Conservation (phyloP, 306 rosid genomes). For the Cucurbita argyrosperma region DNA sequence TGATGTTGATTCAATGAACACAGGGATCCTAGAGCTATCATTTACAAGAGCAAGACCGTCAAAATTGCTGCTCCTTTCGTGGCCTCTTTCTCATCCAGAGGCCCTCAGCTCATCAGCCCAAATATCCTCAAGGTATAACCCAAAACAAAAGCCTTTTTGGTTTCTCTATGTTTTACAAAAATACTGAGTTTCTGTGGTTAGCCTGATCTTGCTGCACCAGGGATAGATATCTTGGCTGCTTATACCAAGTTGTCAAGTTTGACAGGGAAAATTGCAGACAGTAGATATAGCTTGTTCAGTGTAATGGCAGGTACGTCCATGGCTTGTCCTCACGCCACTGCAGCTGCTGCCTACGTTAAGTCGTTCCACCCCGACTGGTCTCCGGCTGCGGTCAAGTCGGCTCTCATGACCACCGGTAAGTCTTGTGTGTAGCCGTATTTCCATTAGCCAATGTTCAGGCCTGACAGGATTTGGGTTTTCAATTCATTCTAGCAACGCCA, state of each 20-base stretch:
- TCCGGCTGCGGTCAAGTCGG: slow-evolving; percentile 86
- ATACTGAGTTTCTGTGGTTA: slow-evolving; percentile 5
- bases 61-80: slow-evolving; percentile 43
- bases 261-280: slow-evolving; percentile 18
- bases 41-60: slow-evolving; percentile 28
- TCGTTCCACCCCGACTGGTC: slow-evolving; percentile 85
- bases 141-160: neutral
- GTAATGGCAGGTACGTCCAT: slow-evolving; percentile 78
- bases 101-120: slow-evolving; percentile 41
- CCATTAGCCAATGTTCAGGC: neutral
- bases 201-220: slow-evolving; percentile 86
- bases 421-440: neutral
- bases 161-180: neutral
- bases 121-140: slow-evolving; percentile 48
- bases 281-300: slow-evolving; percentile 32
- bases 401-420: slow-evolving; percentile 86
- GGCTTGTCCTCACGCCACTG: slow-evolving; percentile 76
- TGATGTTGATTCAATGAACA: neutral
- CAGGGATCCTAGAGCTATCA: slow-evolving; percentile 56
- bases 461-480: neutral
- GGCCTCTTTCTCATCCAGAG: slow-evolving; percentile 78
- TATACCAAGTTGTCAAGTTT: slow-evolving; percentile 29
- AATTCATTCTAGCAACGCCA: slow-evolving; percentile 37
- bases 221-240: slow-evolving; percentile 65
- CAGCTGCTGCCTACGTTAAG: slow-evolving; percentile 71